Conservation (phyloP, 108 stramenopile species). For the Chaetoceros tenuissimus region DNA sequence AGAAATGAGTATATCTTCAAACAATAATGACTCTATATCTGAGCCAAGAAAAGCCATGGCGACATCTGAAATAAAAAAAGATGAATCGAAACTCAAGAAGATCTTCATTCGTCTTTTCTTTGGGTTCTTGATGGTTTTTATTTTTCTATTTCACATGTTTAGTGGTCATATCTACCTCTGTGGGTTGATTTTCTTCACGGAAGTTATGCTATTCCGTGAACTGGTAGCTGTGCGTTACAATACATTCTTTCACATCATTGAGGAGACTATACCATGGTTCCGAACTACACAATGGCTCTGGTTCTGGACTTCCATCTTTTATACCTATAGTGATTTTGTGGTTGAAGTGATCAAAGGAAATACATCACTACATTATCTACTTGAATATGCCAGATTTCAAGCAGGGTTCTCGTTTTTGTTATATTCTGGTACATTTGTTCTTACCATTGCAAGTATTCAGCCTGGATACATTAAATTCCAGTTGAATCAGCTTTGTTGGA, state of each 20-base stretch:
- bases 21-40: too few species aligned
- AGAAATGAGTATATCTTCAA: too few species aligned
- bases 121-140: slow-evolving; percentile 43
- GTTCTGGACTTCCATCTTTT: slow-evolving; percentile 88
- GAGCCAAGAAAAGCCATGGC: slow-evolving; percentile 13
- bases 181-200: slow-evolving; percentile 54
- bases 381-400: slow-evolving; percentile 32
- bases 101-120: slow-evolving; percentile 37
- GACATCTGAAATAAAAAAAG: slow-evolving; percentile 18
- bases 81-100: slow-evolving; percentile 43
- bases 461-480: slow-evolving; percentile 89
- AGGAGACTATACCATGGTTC: slow-evolving; percentile 91
- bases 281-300: slow-evolving; percentile 98
- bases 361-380: slow-evolving; percentile 41
- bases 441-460: slow-evolving; percentile 91
- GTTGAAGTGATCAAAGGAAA: slow-evolving; percentile 60
- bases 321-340: slow-evolving; percentile 79
- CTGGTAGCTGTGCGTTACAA: slow-evolving; percentile 90
- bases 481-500: slow-evolving; percentile 95
- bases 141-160: slow-evolving; percentile 46
- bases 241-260: slow-evolving; percentile 59
- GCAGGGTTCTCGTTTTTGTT: slow-evolving; percentile 54
- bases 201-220: slow-evolving; percentile 88
- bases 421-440: slow-evolving; percentile 83
- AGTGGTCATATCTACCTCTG: slow-evolving; percentile 81